Evolutionary conservation across 805 yeast genomes (phyloP), one percentile per base, ranked within the genome.

Genomic region (Jamesozyma jinghongensis): DNA sequence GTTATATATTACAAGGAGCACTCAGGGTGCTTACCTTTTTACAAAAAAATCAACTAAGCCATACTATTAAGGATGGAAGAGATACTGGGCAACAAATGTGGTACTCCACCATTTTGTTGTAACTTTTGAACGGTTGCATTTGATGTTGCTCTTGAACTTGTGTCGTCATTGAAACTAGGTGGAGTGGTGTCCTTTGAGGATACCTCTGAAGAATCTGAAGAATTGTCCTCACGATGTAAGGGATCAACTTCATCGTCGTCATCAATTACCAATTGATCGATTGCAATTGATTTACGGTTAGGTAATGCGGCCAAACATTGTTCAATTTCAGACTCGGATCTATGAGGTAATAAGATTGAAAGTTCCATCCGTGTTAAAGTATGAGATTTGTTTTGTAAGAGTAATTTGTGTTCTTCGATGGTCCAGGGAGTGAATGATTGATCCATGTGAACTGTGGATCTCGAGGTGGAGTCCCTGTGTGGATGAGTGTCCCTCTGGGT

Each of bases 251-350:
- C 52, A 1, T 47, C 51, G 26, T 40, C 44, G 19, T 46, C 5
- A 12, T 12, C 16, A 28, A 5, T n/a, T n/a, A 28, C 5, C 11
- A 28, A 20, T 28, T 38, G 28, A 30, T 20, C 30, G 3, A 30
- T 20, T 12, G 36, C 34, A 12, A 25, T 18, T 1, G 36, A 32
- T 17, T 22, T 32, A 13, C 37, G 30, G 7, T n/a, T 12, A 4
- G 26, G 17, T 12, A 11, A 4, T n/a, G 17, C 17, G 32, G n/a
- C 35, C 33, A 25, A 38, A 45, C 92, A 68, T 30, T 71, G 61
- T 68, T 74, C 69, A 33, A 86, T 86, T 50, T 85, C 92, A n/a
- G 68, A 68, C 55, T 82, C 87, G 0, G 92, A 70, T 47, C 85
- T 73, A 42, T 71, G 73, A 13, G 92, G 90, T 33, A 86, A 65